Conservation (phyloP, 768 basidiomycete genomes). For the Kwoniella bestiolae region DNA sequence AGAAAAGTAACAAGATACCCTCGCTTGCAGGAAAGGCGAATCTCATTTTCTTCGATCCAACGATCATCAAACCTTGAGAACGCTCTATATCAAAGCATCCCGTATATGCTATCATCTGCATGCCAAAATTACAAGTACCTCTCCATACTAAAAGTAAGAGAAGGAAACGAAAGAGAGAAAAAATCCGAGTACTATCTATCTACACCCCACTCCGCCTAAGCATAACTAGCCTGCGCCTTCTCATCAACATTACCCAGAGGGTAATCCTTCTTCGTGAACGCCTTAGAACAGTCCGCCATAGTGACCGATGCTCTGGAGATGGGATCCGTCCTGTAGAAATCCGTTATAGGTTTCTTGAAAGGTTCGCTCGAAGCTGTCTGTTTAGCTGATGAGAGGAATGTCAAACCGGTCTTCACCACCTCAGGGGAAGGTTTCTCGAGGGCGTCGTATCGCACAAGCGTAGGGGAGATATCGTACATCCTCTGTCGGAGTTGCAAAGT, state of each 20-base stretch:
- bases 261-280: conserved; percentile 69
- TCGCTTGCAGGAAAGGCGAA: too few species aligned
- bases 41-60: too few species aligned
- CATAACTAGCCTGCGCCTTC: conserved; percentile 47
- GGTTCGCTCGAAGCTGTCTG: conserved; percentile 53
- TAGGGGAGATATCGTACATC: conserved; percentile 95
- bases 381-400: conserved; percentile 64
- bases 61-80: too few species aligned
- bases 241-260: conserved; percentile 38
- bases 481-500: conserved; percentile 80
- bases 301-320: conserved; percentile 92
- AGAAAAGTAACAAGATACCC: too few species aligned
- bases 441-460: conserved; percentile 80
- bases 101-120: conserved; percentile 12
- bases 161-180: neutral
- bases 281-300: conserved; percentile 90
- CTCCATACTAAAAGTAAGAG: neutral
- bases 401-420: conserved; percentile 73
- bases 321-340: conserved; percentile 96
- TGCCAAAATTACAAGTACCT: conserved; percentile 12
- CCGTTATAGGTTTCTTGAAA: conserved; percentile 79
- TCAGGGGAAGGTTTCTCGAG: conserved; percentile 77
- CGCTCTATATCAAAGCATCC: neutral
- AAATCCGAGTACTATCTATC: neutral
- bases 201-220: conserved; percentile 18